phyloP scores from a whole-genome alignment of 78 protist genomes.

The Paulinella micropora region DNA sequence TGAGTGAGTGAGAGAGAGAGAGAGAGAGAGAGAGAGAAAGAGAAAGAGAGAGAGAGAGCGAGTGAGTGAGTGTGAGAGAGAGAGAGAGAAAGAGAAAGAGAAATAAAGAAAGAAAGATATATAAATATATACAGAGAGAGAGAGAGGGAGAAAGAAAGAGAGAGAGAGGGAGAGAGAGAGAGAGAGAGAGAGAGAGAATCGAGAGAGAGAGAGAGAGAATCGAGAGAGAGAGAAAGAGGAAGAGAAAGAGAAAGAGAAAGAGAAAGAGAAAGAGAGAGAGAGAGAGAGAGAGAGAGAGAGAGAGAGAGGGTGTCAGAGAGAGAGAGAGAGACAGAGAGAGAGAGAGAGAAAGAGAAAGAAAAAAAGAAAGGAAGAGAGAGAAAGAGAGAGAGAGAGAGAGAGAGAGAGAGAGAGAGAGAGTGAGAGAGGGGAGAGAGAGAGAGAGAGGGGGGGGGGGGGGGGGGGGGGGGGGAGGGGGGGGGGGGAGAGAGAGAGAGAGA shows the following conservation, averaged over 20 bases:
- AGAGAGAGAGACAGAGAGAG: background rate
- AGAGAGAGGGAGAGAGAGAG: no score
- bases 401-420: background rate
- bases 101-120: no score
- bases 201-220: no score
- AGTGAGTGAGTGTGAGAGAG: no score
- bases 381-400: background rate
- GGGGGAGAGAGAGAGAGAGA: background rate
- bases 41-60: no score
- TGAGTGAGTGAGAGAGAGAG: no score
- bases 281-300: background rate
- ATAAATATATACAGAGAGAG: no score
- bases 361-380: background rate
- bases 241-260: background rate
- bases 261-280: background rate
- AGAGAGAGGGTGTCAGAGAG: background rate
- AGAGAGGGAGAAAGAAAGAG: no score
- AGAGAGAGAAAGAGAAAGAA: background rate
- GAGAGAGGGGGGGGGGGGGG: background rate
- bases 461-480: background rate
- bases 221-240: no score
- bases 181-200: no score
- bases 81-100: no score
- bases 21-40: no score
- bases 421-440: background rate